Evolutionary conservation across 371 early-diverging fungal genomes (phyloP).

Genomic region (Mortierella sp.): DNA sequence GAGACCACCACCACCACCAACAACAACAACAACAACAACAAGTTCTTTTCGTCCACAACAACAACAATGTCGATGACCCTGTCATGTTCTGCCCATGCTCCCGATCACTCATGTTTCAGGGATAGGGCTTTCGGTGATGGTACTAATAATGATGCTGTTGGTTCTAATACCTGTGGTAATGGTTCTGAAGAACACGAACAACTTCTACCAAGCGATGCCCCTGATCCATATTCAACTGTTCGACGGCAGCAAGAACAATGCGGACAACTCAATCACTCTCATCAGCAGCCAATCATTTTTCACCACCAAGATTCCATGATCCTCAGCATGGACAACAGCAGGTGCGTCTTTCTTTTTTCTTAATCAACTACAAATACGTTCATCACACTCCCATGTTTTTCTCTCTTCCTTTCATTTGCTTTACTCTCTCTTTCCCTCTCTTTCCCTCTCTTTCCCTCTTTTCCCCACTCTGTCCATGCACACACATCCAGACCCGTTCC

Average conservation of each 20-base stretch:
- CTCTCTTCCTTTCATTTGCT: background rate
- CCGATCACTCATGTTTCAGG: background rate
- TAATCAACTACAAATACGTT: background rate
- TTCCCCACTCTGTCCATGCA: background rate
- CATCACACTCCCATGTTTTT: too few relatives aligned
- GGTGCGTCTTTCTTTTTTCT: background rate
- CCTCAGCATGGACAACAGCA: background rate
- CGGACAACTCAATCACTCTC: background rate
- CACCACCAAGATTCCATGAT: background rate
- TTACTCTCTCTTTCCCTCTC: background rate
- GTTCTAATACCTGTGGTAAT: too few relatives aligned
- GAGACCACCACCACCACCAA: background rate
- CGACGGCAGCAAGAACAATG: background rate
- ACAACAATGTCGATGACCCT: background rate
- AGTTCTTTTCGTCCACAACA: background rate
- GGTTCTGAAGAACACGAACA: too few relatives aligned
- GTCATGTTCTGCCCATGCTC: background rate
- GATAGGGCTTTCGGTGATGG: background rate
- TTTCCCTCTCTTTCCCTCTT: background rate
- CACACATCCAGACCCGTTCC: background rate
- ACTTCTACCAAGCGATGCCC: background rate
- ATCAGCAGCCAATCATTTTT: background rate
- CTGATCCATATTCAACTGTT: background rate
- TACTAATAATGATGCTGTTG: background rate
- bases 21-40: background rate